Evolutionary conservation across 2,329 filamentous ascomycete species (phyloP).

Genomic region (Chrysoporthe puriensis): DNA sequence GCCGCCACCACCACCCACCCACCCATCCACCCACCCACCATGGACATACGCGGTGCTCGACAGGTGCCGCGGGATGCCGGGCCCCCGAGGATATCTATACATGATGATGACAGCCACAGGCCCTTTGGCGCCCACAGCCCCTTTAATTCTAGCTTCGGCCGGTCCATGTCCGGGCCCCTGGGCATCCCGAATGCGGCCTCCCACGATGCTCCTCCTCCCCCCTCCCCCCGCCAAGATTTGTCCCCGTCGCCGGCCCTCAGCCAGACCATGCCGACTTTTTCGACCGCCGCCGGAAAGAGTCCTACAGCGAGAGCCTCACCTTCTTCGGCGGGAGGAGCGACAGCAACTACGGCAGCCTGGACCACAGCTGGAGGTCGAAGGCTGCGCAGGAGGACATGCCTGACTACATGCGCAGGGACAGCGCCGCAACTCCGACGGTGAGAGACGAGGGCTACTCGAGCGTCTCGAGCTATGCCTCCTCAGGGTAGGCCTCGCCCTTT

Average conservation of each 20-base stretch:
- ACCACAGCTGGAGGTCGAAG: constrained; percentile 24
- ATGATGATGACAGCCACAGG: constrained; percentile 23
- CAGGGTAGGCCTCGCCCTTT: constrained; percentile 21
- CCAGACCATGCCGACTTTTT: constrained; percentile 33
- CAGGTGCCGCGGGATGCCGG: constrained; percentile 18
- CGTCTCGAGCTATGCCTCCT: constrained; percentile 28
- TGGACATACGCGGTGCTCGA: constrained; percentile 29
- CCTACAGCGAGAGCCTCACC: constrained; percentile 36
- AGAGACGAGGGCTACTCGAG: constrained; percentile 47
- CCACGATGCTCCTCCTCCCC: constrained; percentile 46
- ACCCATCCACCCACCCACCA: constrained; percentile 1
- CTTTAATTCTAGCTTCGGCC: constrained; percentile 21
- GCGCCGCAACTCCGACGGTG: constrained; percentile 33
- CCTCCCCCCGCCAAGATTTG: constrained; percentile 49
- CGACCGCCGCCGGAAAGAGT: constrained; percentile 32
- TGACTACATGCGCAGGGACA: constrained; percentile 40
- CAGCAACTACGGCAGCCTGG: constrained; percentile 41
- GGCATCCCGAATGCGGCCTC: constrained; percentile 46
- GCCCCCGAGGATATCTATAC: constrained; percentile 25
- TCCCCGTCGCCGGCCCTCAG: constrained; percentile 42
- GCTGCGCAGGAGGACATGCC: constrained; percentile 41
- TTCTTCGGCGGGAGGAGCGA: constrained; percentile 41
- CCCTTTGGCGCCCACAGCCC: constrained; percentile 22
- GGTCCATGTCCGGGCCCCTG: constrained; percentile 38
- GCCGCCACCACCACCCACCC: neutral